Base-by-base conservation (phyloP, 1,284 basidiomycete genomes). In the Coriolopsis trogii region DNA sequence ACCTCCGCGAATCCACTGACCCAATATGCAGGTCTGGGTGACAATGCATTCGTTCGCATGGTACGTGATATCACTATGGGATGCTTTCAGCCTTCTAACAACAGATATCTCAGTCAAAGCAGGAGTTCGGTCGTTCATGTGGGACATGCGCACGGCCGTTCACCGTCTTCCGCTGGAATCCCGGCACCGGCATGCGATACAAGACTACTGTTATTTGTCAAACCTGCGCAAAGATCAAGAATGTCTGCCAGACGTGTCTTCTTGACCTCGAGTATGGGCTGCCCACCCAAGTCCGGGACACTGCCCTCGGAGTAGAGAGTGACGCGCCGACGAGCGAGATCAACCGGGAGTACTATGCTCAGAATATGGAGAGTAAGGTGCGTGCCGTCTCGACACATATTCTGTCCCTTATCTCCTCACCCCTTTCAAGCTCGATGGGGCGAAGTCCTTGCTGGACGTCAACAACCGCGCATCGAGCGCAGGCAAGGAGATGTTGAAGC, bases 141-240 rank as follows among this genome's bases (percentile, higher is more conserved):
- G 93, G 93, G 51, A 92, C 97, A 55, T 99, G 97, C 67, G 93
- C 93, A 12, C 84, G 95, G 38, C 90, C 95, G 6, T 98, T 97
- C 74, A 98, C 95, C 46, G 91, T 98, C 61, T 99, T 99, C 73
- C 88, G 95, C 40, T 99, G 97, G 97, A 96, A 98, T 65, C 95
- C 97, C 2, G 97, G 97, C 44, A 76, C 83, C 13, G 96, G 95
- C 36, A 90, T 87, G 68, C 87, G 97, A 34, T 97, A 87, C 84
- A 99, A 99, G 78, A 93, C 94, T 63, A 99, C 97, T 4, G 96
- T 98, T 58, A 89, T 99, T 60, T 99, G 97, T 73, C 95, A 97
- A 69, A 98, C 97, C 1, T 99, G 97, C 65, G 93, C 96, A 31
- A 99, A 98, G 78, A 89, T 98, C 63, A 98, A 98, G 80, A 98